Evolutionary conservation across 257 asterid species (phyloP).

Genomic region (Solanum ossicruentum): DNA sequence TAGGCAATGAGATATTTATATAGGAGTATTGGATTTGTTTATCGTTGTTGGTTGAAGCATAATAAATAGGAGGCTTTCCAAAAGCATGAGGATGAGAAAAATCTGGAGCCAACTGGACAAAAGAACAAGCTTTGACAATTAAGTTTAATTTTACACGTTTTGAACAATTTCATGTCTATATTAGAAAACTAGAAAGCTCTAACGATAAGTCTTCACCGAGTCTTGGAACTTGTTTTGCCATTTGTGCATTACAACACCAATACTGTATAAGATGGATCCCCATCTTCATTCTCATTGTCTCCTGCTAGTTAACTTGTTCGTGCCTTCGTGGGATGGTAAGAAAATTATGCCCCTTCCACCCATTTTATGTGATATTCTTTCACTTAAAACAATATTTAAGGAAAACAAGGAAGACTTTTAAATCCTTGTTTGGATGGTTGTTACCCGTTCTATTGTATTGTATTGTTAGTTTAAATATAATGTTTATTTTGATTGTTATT

Average conservation of each 20-base stretch:
- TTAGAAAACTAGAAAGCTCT: neutral
- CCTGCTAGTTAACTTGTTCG: too few relatives aligned
- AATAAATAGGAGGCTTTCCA: conserved; percentile 28
- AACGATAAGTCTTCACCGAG: neutral
- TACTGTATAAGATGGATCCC: neutral
- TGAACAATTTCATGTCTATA: neutral
- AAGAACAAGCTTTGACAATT: neutral
- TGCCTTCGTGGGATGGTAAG: too few relatives aligned
- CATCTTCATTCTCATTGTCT: neutral
- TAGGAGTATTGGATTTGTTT: neutral
- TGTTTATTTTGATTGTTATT: too few relatives aligned
- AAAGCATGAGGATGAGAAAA: conserved; percentile 4
- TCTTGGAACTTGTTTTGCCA: neutral
- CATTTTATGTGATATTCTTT: too few relatives aligned
- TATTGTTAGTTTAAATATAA: too few relatives aligned
- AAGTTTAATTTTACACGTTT: neutral
- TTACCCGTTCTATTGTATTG: too few relatives aligned
- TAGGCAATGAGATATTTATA: conserved; percentile 4
- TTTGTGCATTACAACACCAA: neutral
- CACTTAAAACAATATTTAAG: too few relatives aligned
- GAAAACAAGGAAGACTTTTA: too few relatives aligned
- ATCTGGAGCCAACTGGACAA: conserved; percentile 4
- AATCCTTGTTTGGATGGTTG: too few relatives aligned
- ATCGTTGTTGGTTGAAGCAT: conserved; percentile 20
- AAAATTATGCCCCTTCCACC: too few relatives aligned